Evolutionary conservation across 2,329 filamentous ascomycete species (phyloP), one percentile per base, ranked within the genome.

Genomic region (Grosmannia penicillata): DNA sequence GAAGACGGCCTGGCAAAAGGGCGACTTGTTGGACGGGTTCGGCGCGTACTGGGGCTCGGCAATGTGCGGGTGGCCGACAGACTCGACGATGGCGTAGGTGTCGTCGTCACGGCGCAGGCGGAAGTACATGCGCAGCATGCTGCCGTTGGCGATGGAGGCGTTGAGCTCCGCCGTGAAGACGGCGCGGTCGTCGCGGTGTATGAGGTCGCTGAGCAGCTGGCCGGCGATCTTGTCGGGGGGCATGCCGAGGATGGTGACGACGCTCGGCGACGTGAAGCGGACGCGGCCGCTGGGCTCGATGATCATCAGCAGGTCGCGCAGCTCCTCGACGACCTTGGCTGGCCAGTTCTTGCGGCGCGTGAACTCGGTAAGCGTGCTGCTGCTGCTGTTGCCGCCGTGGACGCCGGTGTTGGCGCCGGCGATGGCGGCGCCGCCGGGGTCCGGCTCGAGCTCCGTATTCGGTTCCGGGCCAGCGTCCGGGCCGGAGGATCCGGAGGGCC

Each of bases 61-160:
- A 44, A 93, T 78, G 60, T 96, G 89, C 11, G 86, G 82, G 54
- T 95, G 89, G 36, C 89, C 89, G 48, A 89, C 78, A n/a, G 83
- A 78, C 60, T 96, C 89, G 53, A 96, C 84, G 39, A 95, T 83
- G 45, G 70, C 67, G 54, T 80, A 93, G 3, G 66, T 67, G 18
- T 74, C 77, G 52, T 91, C 82, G 11, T 33, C 40, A 10, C 45
- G 38, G 56, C 77, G 82, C 52, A 95, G 76, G 36, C 89, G 78
- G 55, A 93, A 91, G 62, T 93, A 93, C 56, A 93, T 76, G 42
- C 82, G 80, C 45, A 95, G 59, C 5, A 76, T 66, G 48, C 82
- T 79, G n/a, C 81, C 83, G 8, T 75, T 82, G 3, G 82, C 77
- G 47, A 93, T 89, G 19, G 80, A 82, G 55, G 93, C 84, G 56